Evolutionary conservation across 2,329 filamentous ascomycete genomes (phyloP), one percentile per base, ranked within the genome.

Genomic region (Thermothelomyces thermophilus): DNA sequence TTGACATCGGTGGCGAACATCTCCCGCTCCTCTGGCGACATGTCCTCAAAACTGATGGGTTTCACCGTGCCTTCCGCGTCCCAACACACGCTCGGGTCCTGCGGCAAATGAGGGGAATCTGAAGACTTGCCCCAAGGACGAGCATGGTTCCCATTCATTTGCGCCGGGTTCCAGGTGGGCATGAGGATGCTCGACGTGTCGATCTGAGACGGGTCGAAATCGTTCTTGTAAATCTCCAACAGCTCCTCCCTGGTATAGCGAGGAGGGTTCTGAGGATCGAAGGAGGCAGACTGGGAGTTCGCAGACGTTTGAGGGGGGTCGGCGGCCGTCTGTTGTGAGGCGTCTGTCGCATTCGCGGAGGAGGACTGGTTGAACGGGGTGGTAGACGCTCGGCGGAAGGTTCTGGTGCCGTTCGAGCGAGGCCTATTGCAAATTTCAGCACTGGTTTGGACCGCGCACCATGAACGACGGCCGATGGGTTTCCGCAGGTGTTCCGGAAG

Each of bases 31-130:
- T 81, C 76, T 5, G 68, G 56, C 1, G 77, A 73, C 80, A 95
- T 82, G 37, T 86, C 82, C 54, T 80, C 75, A 56, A 95, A 66
- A 26, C 82, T 82, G 56, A 96, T 73, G 6, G 90, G 89, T 56
- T 80, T 77, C 39, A 82, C 75, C 46, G 77, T 76, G 20, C 87
- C 89, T 52, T 77, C 76, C 51, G 78, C 70, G 63, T 95, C 87
- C 93, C 91, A 98, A 67, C 90, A 97, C 36, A 91, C 80, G 55
- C 93, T 89, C n/a, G 90, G 87, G 39, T 91, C 90, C 62, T 86
- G 81, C 51, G 83, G 83, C 55, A 77, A 73, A 56, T 89, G 85
- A 52, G 77, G 78, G 0, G 56, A 54, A 57, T 96, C 90, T 51
- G 80, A 79, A 58, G 75, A 77, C 66, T 90, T 89, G 45, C 86